Base-by-base conservation (phyloP, 306 rosid genomes). In the Lupinus albus region DNA sequence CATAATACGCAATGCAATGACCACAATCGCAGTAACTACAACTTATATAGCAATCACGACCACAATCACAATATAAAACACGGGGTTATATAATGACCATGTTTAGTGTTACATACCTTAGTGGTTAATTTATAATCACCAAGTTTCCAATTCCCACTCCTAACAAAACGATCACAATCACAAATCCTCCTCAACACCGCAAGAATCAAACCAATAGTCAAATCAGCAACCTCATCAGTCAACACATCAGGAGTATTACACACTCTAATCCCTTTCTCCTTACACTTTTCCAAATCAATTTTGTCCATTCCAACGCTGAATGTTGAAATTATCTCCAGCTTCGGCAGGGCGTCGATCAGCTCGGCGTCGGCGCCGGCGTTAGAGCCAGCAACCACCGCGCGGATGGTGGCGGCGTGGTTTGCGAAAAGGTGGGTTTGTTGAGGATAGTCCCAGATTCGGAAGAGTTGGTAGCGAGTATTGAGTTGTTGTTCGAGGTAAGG, bases 211-310 rank as follows among this genome's bases (percentile, higher is more conserved):
- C 93, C 90, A 2, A 93, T 80, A 0, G 97, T 76, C 41, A 88
- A 73, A 47, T 93, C 97, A 2, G 94, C 96, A 0, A 81, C 91
- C 0, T 93, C 98, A 1, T 93, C 94, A 4, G 96, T 88, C 86
- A 93, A 71, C n/a, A 86, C 98, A 14, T 86, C 91, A 0, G 91
- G 97, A 0, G 98, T 89, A 59, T 84, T 79, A 18, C 89, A 86
- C 9, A 93, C 98, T 35, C 84, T 69, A 65, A 93, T 81, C 67
- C 97, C 90, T 66, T 61, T 89, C 72, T 80, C 88, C 73, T 17
- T 81, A 6, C 97, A 93, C 47, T 67, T 80, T 0, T 46, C 42
- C 42, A 85, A 6, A 47, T 93, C 98, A 28, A 89, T 81, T 82
- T 71, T 82, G 32, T 93, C 98, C 14, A 90, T 72, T 0, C 98